Conservation (phyloP, 306 rosid genomes). For the Inga leiocalycina region DNA sequence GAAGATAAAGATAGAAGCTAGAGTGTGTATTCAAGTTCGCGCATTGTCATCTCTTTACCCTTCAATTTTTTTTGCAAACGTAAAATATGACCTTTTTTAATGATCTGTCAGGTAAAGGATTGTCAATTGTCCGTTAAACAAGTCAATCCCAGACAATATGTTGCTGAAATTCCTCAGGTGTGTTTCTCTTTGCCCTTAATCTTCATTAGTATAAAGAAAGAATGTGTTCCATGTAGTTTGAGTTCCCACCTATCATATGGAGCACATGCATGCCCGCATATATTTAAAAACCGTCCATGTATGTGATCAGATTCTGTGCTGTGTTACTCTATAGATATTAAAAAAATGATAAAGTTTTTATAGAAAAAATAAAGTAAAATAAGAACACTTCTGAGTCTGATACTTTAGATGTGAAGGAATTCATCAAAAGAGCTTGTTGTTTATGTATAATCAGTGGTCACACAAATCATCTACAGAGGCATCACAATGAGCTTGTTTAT, state of each 20-base stretch:
- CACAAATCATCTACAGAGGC: background rate
- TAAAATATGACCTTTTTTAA: background rate
- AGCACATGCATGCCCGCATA: background rate
- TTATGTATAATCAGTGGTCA: background rate
- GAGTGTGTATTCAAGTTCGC: background rate
- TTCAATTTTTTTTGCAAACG: background rate
- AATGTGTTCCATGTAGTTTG: background rate
- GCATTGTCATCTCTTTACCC: background rate
- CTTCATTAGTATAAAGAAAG: background rate
- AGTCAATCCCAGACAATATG: constrained; percentile 87
- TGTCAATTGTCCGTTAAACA: constrained; percentile 92
- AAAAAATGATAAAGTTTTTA: background rate
- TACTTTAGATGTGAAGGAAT: background rate
- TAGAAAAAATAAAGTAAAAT: background rate
- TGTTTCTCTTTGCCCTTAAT: background rate
- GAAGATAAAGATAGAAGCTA: background rate
- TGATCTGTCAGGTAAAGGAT: constrained; percentile 38
- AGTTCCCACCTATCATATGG: background rate
- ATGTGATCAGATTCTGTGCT: background rate
- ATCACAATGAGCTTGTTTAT: background rate
- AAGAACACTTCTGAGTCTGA: background rate
- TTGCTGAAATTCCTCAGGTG: constrained; percentile 88
- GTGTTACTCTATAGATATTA: background rate
- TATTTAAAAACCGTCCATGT: background rate
- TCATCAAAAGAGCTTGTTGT: background rate